A percentile compares a stretch with the other conserved stretches of the same genome.
Conservation (phyloP, 441 rosid species). For the Biscutella auriculata region DNA sequence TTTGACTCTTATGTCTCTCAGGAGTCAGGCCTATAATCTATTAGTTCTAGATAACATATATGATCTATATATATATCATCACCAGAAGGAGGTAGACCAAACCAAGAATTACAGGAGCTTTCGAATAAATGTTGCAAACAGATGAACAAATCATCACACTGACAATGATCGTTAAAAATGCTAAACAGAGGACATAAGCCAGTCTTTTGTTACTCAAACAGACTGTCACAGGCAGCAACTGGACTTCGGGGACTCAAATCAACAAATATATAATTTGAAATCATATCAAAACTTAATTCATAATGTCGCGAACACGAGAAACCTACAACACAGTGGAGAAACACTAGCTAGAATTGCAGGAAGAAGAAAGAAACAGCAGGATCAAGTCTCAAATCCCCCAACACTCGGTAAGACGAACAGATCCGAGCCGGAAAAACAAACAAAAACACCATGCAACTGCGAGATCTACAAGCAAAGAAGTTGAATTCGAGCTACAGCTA, state of each 20-base stretch:
- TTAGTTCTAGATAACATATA: not conserved
- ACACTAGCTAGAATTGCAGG: not conserved
- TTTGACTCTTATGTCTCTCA: not conserved
- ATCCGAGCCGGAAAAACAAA: not conserved
- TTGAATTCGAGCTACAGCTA: constrained; percentile 6
- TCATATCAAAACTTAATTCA: not conserved
- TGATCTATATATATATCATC: not conserved
- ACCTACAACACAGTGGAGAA: constrained; percentile 2
- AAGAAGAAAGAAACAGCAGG: too few relatives aligned
- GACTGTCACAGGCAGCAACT: not conserved
- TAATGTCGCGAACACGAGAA: not conserved
- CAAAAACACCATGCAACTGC: constrained; percentile 8
- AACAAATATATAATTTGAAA: not conserved
- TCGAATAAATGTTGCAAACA: not conserved
- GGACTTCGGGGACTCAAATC: not conserved
- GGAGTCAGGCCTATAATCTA: not conserved
- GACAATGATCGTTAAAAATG: not conserved
- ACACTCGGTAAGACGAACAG: not conserved
- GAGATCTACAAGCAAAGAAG: constrained; percentile 15
- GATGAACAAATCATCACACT: not conserved
- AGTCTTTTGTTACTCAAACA: not conserved
- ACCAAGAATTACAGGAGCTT: not conserved
- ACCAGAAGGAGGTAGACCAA: not conserved
- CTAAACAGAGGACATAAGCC: not conserved
- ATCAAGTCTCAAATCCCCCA: constrained; percentile 8